phyloP scores from a whole-genome alignment of 495 filamentous ascomycete genomes.

The Neurospora hispaniola region DNA sequence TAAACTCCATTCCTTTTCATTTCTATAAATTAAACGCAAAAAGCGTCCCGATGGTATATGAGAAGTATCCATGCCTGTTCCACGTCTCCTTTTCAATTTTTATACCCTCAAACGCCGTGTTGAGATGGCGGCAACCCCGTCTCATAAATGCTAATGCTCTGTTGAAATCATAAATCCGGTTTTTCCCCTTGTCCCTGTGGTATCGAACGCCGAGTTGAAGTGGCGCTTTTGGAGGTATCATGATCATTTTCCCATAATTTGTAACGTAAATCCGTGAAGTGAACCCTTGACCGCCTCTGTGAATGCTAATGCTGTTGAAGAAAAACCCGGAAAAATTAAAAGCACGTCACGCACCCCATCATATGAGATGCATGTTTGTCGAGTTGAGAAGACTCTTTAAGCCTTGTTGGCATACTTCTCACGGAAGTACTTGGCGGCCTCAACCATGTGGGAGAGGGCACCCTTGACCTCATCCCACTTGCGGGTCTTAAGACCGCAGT shows the following conservation, averaged over 20 bases:
- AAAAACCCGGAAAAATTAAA: conserved; percentile 18
- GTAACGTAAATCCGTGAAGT: conserved; percentile 21
- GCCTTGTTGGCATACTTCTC: conserved; percentile 59
- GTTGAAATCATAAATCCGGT: conserved; percentile 21
- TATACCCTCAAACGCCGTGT: conserved; percentile 21
- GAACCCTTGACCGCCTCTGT: conserved; percentile 13
- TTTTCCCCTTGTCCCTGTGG: conserved; percentile 15
- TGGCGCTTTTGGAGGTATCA: conserved; percentile 24
- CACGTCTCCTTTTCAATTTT: conserved; percentile 11
- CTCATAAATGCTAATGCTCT: conserved; percentile 19
- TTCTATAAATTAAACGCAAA: not conserved
- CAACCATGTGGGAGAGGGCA: conserved; percentile 84
- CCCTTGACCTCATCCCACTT: conserved; percentile 95
- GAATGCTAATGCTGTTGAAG: conserved; percentile 32
- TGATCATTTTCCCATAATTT: conserved; percentile 18
- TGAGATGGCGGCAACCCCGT: conserved; percentile 23
- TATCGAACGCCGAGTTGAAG: conserved; percentile 25
- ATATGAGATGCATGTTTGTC: conserved; percentile 2
- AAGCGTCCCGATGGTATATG: not conserved
- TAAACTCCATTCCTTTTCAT: not conserved
- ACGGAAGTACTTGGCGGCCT: conserved; percentile 93
- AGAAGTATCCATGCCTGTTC: not conserved
- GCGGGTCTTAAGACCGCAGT: conserved; percentile 97
- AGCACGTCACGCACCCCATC: conserved; percentile 7
- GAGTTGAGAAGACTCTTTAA: conserved; percentile 9